Evolutionary conservation across 257 asterid species (phyloP), one percentile per base, ranked within the genome.

Genomic region (Solanum appendiculatum): DNA sequence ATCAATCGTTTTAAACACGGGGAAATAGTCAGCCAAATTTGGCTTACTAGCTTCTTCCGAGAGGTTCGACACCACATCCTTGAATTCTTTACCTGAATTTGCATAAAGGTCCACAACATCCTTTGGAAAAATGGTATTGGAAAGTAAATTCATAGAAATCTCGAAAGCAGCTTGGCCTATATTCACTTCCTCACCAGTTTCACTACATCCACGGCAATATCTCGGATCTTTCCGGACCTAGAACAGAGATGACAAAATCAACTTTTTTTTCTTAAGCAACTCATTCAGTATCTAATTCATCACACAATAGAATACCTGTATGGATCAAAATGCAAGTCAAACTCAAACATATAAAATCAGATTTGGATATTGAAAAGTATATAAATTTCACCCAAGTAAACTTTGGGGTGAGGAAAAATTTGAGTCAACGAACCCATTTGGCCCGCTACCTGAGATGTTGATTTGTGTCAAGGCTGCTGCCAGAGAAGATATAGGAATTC

Each of bases 41-140:
- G 96, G 98, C 86, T 89, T 91, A 14, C 98, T 96, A 20, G 93
- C 95, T 72, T 92, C 98, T 73, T 58, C 89, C 94, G 87, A 86
- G 66, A 94, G 80, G 4, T 84, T 88, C 89, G 93, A 86, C 46
- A 93, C 94, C 15, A 92, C 73, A 9, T 93, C 96, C 90, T 91
- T 95, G 86, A 94, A 93, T 70, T 93, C 98, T 70, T 92, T 93
- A 1, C 87, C 95, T 1, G 95, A 92, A 90, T 94, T 95, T 23
- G 93, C 90, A 11, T 80, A 90, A 1, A 94, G 94, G 39, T 93
- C 95, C 34, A 92, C 88, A 86, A 93, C 84, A 78, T 94, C 96
- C 84, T 82, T 87, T 9, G 96, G 92, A 64, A 94, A 93, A 66
- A 94, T 86, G 2, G 95, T 93, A 89, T 90, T 93, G 14, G 93